Conservation (phyloP, 345 rosid species). For the Boechera stricta region DNA sequence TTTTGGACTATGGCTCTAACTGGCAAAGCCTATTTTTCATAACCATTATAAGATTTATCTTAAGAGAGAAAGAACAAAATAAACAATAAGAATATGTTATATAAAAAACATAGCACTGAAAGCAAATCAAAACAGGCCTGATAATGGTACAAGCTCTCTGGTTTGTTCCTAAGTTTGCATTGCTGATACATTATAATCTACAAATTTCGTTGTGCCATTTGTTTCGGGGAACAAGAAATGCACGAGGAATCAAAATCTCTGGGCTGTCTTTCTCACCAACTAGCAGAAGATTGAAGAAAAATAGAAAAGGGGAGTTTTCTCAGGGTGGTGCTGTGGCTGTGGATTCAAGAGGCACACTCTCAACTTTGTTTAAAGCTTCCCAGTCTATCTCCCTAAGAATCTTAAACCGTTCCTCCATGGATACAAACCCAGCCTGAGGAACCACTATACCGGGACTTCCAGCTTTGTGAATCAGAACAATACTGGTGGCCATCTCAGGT, state of each 20-base stretch:
- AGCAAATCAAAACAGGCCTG: conserved; percentile 33
- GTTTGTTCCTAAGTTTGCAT: conserved; percentile 21
- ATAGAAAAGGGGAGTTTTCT: background rate
- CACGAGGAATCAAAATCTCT: conserved; percentile 23
- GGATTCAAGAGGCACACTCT: conserved; percentile 56
- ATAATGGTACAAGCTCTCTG: conserved; percentile 29
- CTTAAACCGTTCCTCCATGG: conserved; percentile 69
- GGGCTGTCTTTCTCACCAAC: conserved; percentile 26
- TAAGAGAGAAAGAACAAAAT: background rate
- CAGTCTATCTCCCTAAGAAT: conserved; percentile 66
- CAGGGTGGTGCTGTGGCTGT: conserved; percentile 43
- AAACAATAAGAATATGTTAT: background rate
- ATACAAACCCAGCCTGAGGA: conserved; percentile 61
- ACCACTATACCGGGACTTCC: conserved; percentile 60
- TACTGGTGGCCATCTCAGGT: conserved; percentile 81
- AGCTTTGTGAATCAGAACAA: conserved; percentile 72
- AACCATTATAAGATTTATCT: background rate
- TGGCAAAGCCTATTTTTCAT: background rate
- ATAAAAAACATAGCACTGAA: conserved; percentile 14
- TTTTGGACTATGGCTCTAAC: conserved; percentile 5
- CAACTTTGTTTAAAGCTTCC: conserved; percentile 59
- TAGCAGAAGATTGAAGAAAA: conserved; percentile 7
- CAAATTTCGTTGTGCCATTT: conserved; percentile 23
- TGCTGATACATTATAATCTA: conserved; percentile 21
- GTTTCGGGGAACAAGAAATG: conserved; percentile 3